Percentiles rank a stretch among this genome's conserved stretches.
Evolutionary conservation across 768 basidiomycete genomes (phyloP).

Genomic region (Lentinus tigrinus): DNA sequence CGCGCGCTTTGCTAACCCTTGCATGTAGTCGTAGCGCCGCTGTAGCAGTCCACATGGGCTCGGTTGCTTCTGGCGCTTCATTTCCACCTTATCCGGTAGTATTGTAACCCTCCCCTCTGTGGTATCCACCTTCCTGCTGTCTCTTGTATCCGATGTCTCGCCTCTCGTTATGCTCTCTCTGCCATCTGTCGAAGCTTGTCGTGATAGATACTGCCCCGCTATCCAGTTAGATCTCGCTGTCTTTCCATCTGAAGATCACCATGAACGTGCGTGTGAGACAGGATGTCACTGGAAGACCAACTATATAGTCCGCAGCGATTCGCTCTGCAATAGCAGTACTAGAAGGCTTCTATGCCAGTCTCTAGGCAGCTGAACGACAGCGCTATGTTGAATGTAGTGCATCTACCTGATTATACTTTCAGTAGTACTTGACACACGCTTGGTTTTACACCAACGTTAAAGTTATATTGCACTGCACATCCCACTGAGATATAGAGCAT

Average conservation of each 20-base stretch:
- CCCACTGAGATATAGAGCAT: no score
- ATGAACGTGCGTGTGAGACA: no score
- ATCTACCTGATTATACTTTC: no score
- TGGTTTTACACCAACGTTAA: no score
- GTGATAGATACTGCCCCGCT: not conserved
- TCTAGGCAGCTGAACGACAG: no score
- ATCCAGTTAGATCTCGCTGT: not conserved
- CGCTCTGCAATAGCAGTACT: no score
- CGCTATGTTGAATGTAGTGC: no score
- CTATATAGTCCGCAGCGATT: no score
- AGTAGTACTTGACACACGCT: no score
- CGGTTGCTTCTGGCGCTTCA: not conserved
- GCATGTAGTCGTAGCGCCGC: not conserved
- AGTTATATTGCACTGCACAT: no score
- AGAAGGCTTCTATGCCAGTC: no score
- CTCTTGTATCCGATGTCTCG: not conserved
- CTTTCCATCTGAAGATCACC: not conserved
- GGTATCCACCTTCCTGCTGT: not conserved
- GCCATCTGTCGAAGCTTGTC: not conserved
- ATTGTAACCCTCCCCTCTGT: not conserved
- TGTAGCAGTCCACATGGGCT: not conserved
- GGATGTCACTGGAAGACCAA: no score
- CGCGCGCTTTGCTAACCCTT: not conserved
- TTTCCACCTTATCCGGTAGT: not conserved
- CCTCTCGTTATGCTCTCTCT: not conserved